Evolutionary conservation across 1,284 basidiomycete genomes (phyloP), one percentile per base, ranked within the genome.

Genomic region (Ganoderma lingzhi): DNA sequence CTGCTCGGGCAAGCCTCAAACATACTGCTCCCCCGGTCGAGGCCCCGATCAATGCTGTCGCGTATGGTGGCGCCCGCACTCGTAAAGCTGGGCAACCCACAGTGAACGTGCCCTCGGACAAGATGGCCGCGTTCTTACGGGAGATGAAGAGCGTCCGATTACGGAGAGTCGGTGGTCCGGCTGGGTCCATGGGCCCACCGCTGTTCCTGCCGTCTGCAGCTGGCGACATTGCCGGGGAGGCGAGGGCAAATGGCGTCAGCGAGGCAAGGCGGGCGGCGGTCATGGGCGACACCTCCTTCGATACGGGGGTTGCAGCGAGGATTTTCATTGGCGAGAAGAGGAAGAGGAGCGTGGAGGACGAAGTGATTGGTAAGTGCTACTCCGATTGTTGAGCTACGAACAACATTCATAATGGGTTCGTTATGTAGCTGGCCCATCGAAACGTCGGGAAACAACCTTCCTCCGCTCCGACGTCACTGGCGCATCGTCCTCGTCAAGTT

Each of bases 111-210:
- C 85, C 90, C 0, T 84, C 88, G 4, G 93, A 94, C 71, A 92
- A 93, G 77, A 93, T 94, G 90, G 90, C 90, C 0, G 91, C 89
- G 2, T 94, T 94, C 75, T 78, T 94, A 70, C 89, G 81, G 15
- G 93, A 94, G 78, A 88, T 94, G 85, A 94, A 93, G 82, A 90
- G 86, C 0, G 90, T 89, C 35, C 83, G 90, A 53, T 75, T 94
- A 65, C 84, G 86, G 71, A 91, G 86, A 77, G 86, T 89, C 0
- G 76, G 71, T 28, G 71, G 65, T 5, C 41, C 61, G 41, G 53
- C 68, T 3, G 72, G 72, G 53, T 69, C 72, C 1, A 73, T 73
- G 72, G 66, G 65, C 51, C 67, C 63, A 35, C 70, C 64, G 15
- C 17, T 63, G 44, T 64, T 61, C 55, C 59, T 56, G 72, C 72